Evolutionary conservation across 1,284 basidiomycete genomes (phyloP).

Genomic region (Leccinum angustisporum): DNA sequence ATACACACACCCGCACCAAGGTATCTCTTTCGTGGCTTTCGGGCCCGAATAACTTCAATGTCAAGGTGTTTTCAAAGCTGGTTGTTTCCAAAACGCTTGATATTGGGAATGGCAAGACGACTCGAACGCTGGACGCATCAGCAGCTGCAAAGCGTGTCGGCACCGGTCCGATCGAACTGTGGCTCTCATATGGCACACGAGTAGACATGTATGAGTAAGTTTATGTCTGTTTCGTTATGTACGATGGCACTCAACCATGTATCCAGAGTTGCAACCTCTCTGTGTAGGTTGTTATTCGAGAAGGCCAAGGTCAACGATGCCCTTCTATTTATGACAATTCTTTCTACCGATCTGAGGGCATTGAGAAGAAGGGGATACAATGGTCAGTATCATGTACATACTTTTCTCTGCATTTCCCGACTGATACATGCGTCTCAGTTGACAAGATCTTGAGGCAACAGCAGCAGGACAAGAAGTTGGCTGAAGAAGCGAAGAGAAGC

Average conservation of each 20-base stretch:
- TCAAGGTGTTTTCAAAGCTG: slow-evolving; percentile 64
- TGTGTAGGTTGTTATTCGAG: slow-evolving; percentile 77
- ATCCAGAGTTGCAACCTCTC: slow-evolving; percentile 71
- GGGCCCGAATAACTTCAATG: slow-evolving; percentile 68
- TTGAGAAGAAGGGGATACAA: slow-evolving; percentile 87
- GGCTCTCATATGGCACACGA: slow-evolving; percentile 71
- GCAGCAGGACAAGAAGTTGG: slow-evolving; percentile 67
- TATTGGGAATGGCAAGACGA: slow-evolving; percentile 48
- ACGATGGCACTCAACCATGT: background rate
- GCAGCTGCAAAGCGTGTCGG: slow-evolving; percentile 66
- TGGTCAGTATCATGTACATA: slow-evolving; percentile 42
- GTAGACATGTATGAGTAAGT: slow-evolving; percentile 93
- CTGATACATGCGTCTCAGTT: slow-evolving; percentile 45
- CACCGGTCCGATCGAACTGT: slow-evolving; percentile 69
- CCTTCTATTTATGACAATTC: slow-evolving; percentile 87
- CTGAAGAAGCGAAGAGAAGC: slow-evolving; percentile 46
- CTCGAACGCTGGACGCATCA: slow-evolving; percentile 67
- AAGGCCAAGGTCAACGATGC: slow-evolving; percentile 79
- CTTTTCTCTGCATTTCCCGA: background rate
- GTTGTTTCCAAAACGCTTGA: slow-evolving; percentile 59
- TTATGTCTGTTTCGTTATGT: background rate
- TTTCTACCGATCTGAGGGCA: slow-evolving; percentile 85
- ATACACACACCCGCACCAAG: slow-evolving; percentile 69
- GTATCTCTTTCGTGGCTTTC: slow-evolving; percentile 77
- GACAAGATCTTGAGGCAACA: slow-evolving; percentile 90